These are phyloP conservation scores for Eucalyptus marginata DNA, from an alignment of 345 rosid species.

Conservation along the genomic window DNA sequence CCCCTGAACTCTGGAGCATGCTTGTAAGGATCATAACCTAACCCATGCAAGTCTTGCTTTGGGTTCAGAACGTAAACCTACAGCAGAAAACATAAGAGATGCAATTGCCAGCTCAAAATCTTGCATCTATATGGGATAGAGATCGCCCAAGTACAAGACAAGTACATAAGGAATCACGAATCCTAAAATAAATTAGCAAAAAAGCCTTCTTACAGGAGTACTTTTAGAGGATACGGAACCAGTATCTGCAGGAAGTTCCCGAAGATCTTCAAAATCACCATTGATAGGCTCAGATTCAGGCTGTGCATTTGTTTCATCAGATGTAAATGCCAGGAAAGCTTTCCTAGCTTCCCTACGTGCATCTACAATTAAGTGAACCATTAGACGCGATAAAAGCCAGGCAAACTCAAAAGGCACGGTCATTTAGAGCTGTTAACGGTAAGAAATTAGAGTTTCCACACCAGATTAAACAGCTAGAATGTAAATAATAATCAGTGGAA, in stretches of 20 bases:
- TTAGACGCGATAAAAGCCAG: background rate
- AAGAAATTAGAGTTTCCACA: background rate
- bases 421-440: background rate
- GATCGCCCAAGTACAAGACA: background rate
- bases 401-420: background rate
- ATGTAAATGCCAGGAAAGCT: constrained; percentile 82
- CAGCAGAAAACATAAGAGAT: constrained; percentile 1
- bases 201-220: constrained; percentile 52
- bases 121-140: background rate
- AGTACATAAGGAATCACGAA: background rate
- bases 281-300: constrained; percentile 22
- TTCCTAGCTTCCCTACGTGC: constrained; percentile 96
- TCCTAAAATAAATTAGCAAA: background rate
- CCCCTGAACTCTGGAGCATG: constrained; percentile 99
- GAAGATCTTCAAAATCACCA: constrained; percentile 20
- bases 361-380: constrained; percentile 21
- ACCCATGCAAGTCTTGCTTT: constrained; percentile 84
- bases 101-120: background rate
- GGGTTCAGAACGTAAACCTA: constrained; percentile 74
- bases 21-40: constrained; percentile 90
- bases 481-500: background rate
- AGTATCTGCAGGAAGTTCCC: constrained; percentile 22
- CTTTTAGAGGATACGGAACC: constrained; percentile 37
- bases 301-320: constrained; percentile 31
- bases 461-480: background rate